These are phyloP conservation scores for Verticillium tricorpus DNA, from an alignment of 2,329 filamentous ascomycete genomes.

Conservation along the genomic window DNA sequence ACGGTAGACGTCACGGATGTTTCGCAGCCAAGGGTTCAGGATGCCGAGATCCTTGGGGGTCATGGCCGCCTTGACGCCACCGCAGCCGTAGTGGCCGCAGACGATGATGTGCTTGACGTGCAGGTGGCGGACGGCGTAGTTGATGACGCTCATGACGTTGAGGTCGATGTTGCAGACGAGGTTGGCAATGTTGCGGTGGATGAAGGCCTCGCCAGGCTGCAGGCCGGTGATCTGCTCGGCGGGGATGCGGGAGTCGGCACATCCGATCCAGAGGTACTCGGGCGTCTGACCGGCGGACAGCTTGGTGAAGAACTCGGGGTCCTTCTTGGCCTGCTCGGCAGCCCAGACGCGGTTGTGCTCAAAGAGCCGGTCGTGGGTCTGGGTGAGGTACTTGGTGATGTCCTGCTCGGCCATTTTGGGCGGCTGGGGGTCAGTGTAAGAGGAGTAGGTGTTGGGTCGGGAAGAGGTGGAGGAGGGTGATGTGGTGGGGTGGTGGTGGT, in stretches of 20 bases:
- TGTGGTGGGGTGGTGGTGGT: not conserved
- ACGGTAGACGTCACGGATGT: conserved; percentile 71
- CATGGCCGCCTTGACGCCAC: conserved; percentile 71
- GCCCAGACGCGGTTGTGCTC: conserved; percentile 66
- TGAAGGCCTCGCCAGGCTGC: conserved; percentile 85
- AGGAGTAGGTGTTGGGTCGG: not conserved
- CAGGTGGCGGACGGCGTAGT: conserved; percentile 79
- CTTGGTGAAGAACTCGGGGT: conserved; percentile 63
- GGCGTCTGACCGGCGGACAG: conserved; percentile 61
- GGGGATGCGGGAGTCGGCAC: conserved; percentile 86
- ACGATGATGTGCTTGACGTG: conserved; percentile 78
- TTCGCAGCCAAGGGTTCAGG: conserved; percentile 69
- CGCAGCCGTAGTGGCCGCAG: conserved; percentile 75
- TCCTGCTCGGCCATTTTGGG: conserved; percentile 7
- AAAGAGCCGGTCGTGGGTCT: conserved; percentile 64
- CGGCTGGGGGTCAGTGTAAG: not conserved
- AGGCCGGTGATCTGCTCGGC: conserved; percentile 82
- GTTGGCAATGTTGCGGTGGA: conserved; percentile 95
- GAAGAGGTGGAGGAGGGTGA: not conserved
- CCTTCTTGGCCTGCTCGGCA: conserved; percentile 47
- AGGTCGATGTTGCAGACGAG: conserved; percentile 76
- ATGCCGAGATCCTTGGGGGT: conserved; percentile 66
- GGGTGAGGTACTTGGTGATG: conserved; percentile 45
- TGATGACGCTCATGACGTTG: conserved; percentile 75
- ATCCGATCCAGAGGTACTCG: conserved; percentile 84